Conservation (phyloP, 1,284 basidiomycete species). For the Entoloma clypeatum region DNA sequence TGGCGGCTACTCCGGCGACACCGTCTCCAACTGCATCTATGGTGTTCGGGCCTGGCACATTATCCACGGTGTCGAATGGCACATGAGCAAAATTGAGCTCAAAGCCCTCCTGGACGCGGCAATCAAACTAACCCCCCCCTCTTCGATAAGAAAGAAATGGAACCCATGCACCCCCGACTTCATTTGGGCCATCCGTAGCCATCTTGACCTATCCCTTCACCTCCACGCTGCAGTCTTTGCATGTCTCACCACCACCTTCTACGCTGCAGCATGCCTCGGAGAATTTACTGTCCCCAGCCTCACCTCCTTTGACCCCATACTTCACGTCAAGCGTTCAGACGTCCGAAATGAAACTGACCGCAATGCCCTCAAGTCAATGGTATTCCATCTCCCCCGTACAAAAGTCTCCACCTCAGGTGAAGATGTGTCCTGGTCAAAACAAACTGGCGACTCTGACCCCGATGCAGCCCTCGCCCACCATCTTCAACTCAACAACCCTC, state of each 20-base stretch:
- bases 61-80: conserved; percentile 29
- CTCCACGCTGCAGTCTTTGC: conserved; percentile 31
- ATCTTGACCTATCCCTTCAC: conserved; percentile 21
- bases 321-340: conserved; percentile 20
- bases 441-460: conserved; percentile 2
- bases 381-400: conserved; percentile 28
- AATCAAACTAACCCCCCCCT: conserved; percentile 17
- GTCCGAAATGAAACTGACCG: conserved; percentile 15
- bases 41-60: conserved; percentile 36
- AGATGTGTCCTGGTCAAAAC: conserved; percentile 14
- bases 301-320: conserved; percentile 18
- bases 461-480: conserved; percentile 7
- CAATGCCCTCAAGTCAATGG: conserved; percentile 20
- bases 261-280: conserved; percentile 24
- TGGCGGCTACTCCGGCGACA: conserved; percentile 3
- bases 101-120: conserved; percentile 24
- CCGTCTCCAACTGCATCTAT: conserved; percentile 26
- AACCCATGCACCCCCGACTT: conserved; percentile 21
- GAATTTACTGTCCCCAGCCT: conserved; percentile 33
- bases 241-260: conserved; percentile 34
- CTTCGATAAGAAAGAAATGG: conserved; percentile 20
- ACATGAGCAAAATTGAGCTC: conserved; percentile 19
- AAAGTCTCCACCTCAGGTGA: conserved; percentile 23
- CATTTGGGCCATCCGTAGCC: conserved; percentile 13
- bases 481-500: conserved; percentile 6